Conservation (phyloP, 163 green algal genomes). For the Trebouxiophyceae sp. region DNA sequence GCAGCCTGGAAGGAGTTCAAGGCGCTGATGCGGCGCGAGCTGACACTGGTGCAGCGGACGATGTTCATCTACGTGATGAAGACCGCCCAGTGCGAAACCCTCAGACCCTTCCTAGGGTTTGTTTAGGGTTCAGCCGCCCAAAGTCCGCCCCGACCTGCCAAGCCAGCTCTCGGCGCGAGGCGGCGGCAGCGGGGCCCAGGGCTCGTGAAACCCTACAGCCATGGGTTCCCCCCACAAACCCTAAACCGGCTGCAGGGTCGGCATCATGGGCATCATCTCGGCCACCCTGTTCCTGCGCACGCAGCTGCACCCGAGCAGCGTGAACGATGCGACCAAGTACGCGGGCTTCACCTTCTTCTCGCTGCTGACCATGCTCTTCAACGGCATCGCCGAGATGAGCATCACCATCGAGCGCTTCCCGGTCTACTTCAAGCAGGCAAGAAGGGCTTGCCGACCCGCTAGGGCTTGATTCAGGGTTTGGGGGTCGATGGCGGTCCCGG, state of each 20-base stretch:
- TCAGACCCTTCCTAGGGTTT: too few species aligned
- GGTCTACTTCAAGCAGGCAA: constrained; percentile 18
- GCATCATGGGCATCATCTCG: constrained; percentile 22
- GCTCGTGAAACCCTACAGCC: too few species aligned
- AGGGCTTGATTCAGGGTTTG: too few species aligned
- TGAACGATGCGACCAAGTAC: constrained; percentile 16
- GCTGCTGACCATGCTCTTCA: constrained; percentile 41
- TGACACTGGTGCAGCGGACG: constrained; percentile 13
- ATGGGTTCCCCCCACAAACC: too few species aligned
- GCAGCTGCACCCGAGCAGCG: constrained; percentile 13
- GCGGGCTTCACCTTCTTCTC: constrained; percentile 47
- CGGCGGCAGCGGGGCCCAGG: too few species aligned
- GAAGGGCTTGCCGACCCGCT: too few species aligned
- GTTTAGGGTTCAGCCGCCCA: too few species aligned
- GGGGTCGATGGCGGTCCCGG: too few species aligned
- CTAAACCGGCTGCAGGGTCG: constrained; percentile 9
- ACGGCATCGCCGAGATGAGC: constrained; percentile 7
- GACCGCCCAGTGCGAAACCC: constrained; percentile 13
- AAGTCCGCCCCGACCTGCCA: too few species aligned
- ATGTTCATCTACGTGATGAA: constrained; percentile 23
- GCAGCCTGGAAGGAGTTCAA: constrained; percentile 11
- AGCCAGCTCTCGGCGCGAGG: too few species aligned
- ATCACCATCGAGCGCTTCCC: constrained; percentile 13
- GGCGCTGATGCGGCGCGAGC: constrained; percentile 18
- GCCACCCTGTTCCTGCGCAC: constrained; percentile 21